Conservation (phyloP, 2,329 filamentous ascomycete genomes). For the Diaporthe batatas region DNA sequence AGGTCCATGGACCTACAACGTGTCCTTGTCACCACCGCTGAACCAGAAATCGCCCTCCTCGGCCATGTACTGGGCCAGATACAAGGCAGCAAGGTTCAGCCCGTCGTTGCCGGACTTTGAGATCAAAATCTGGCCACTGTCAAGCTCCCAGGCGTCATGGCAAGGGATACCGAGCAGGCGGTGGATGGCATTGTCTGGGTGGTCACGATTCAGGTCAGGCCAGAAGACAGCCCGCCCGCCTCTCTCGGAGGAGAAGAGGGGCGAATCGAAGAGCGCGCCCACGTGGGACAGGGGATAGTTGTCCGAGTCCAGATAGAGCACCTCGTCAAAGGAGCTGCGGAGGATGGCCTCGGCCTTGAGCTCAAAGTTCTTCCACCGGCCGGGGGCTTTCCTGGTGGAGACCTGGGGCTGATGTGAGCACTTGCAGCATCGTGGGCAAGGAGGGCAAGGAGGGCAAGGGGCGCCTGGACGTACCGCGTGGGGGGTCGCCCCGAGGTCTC, state of each 20-base stretch:
- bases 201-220: conserved; percentile 42
- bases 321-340: conserved; percentile 41
- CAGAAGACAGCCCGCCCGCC: conserved; percentile 39
- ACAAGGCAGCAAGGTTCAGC: conserved; percentile 41
- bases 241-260: conserved; percentile 31
- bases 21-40: conserved; percentile 42
- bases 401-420: conserved; percentile 25
- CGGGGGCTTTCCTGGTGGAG: conserved; percentile 37
- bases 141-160: conserved; percentile 41
- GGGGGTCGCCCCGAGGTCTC: conserved; percentile 33
- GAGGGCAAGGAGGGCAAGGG: too few relatives aligned
- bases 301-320: conserved; percentile 43
- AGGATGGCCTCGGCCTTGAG: conserved; percentile 41
- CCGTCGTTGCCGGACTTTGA: conserved; percentile 40
- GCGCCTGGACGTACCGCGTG: conserved; percentile 30
- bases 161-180: conserved; percentile 40
- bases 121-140: conserved; percentile 41
- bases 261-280: conserved; percentile 25
- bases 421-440: too few relatives aligned
- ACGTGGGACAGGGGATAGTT: conserved; percentile 39
- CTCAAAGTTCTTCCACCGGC: conserved; percentile 42
- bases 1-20: conserved; percentile 30
- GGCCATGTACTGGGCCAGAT: conserved; percentile 39
- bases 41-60: conserved; percentile 41
- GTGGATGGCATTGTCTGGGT: conserved; percentile 41